Conservation (phyloP, 192 early-diverging fungal genomes). For the Backusella australiensis region DNA sequence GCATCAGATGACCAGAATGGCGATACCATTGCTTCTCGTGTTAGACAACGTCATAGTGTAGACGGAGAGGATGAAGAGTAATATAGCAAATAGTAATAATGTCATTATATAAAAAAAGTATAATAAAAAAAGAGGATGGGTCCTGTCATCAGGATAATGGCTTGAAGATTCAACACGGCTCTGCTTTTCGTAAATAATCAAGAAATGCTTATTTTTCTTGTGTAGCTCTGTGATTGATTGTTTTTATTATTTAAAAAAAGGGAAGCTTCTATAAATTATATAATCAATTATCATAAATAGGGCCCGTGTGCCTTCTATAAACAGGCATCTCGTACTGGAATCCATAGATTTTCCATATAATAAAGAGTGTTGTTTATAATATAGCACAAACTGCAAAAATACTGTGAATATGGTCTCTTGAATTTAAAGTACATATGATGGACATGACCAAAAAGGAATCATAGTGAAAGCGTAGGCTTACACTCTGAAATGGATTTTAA, state of each 20-base stretch:
- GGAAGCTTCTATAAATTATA: no score
- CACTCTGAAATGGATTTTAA: no score
- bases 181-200: background rate
- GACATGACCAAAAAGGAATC: no score
- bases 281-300: no score
- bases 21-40: conserved; percentile 21
- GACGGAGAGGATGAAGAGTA: background rate
- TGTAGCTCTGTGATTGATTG: background rate
- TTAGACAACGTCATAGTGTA: conserved; percentile 10
- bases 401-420: no score
- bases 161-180: background rate
- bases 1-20: background rate
- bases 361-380: no score
- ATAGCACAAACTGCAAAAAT: no score
- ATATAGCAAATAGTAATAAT: background rate
- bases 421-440: no score
- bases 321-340: no score
- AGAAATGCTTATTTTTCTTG: background rate
- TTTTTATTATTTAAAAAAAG: background rate
- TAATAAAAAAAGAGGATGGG: background rate
- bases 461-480: no score
- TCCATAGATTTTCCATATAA: no score
- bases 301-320: no score
- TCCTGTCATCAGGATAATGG: background rate
- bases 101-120: background rate